Percentiles rank a stretch among this genome's conserved stretches.
Conservation (phyloP, 495 filamentous ascomycete species). For the Penicillium canescens region DNA sequence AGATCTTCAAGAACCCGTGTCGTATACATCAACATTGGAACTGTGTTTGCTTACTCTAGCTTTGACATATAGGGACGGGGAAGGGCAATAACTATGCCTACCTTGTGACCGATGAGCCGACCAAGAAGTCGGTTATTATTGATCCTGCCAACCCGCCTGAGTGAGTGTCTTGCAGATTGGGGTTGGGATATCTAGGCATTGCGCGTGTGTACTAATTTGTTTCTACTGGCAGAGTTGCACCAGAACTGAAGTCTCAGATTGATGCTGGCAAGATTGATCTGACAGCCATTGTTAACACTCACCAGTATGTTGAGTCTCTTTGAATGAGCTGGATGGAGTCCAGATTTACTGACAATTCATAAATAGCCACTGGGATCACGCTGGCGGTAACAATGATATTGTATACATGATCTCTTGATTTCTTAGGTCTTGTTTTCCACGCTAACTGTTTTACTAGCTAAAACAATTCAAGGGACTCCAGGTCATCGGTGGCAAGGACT, state of each 20-base stretch:
- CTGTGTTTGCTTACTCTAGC: constrained; percentile 1
- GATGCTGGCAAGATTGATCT: constrained; percentile 73
- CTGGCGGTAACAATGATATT: constrained; percentile 84
- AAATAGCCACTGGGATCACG: constrained; percentile 87
- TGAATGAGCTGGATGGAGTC: background rate
- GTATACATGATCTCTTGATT: constrained; percentile 39
- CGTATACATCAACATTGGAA: background rate
- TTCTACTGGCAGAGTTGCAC: constrained; percentile 63
- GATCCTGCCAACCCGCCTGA: constrained; percentile 92
- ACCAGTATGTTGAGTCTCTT: constrained; percentile 68
- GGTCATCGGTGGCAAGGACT: constrained; percentile 87
- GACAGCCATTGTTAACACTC: constrained; percentile 89
- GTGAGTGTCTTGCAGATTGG: constrained; percentile 49
- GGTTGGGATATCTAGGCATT: background rate
- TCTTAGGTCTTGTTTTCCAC: background rate
- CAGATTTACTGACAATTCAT: constrained; percentile 5
- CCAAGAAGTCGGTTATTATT: constrained; percentile 90
- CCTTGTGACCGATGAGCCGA: constrained; percentile 85
- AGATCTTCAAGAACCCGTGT: background rate
- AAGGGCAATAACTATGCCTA: constrained; percentile 96
- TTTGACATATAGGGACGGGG: constrained; percentile 69
- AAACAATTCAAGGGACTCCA: constrained; percentile 64
- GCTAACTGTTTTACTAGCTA: constrained; percentile 52
- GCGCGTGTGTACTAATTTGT: background rate
- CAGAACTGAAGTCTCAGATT: constrained; percentile 74